Conservation (phyloP, 2,329 filamentous ascomycete genomes). For the Fusarium dimerum region DNA sequence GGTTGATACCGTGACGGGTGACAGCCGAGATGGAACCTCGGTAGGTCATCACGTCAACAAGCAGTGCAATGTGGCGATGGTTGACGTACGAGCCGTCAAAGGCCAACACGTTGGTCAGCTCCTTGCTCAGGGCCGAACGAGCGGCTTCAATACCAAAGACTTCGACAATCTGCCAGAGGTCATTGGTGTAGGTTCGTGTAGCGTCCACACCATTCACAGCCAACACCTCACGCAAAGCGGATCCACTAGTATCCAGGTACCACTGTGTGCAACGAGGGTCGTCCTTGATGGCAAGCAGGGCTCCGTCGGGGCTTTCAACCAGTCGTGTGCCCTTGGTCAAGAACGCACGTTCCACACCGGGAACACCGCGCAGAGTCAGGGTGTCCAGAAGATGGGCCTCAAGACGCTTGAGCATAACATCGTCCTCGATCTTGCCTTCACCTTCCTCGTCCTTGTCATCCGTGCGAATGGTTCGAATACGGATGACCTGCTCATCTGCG, state of each 20-base stretch:
- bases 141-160: slow-evolving; percentile 97
- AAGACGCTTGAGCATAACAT: slow-evolving; percentile 89
- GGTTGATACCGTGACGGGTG: slow-evolving; percentile 97
- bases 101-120: slow-evolving; percentile 88
- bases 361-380: slow-evolving; percentile 86
- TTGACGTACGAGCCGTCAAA: slow-evolving; percentile 99
- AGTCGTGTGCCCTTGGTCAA: slow-evolving; percentile 78
- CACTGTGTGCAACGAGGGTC: slow-evolving; percentile 82
- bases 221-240: slow-evolving; percentile 80
- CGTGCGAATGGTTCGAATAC: slow-evolving; percentile 72
- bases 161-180: slow-evolving; percentile 90
- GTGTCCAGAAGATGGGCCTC: slow-evolving; percentile 91
- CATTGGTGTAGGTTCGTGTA: slow-evolving; percentile 87
- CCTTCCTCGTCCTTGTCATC: slow-evolving; percentile 73
- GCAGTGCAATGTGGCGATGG: slow-evolving; percentile 90
- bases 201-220: slow-evolving; percentile 86
- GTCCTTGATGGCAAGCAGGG: slow-evolving; percentile 71
- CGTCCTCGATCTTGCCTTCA: slow-evolving; percentile 69
- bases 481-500: slow-evolving; percentile 90
- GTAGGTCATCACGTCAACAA: slow-evolving; percentile 98
- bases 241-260: slow-evolving; percentile 94
- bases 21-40: slow-evolving; percentile 93
- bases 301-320: slow-evolving; percentile 67
- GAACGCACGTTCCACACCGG: slow-evolving; percentile 88
- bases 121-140: slow-evolving; percentile 80